Base-by-base conservation (phyloP, 2,329 filamentous ascomycete species). In the Penicillium brevicompactum region DNA sequence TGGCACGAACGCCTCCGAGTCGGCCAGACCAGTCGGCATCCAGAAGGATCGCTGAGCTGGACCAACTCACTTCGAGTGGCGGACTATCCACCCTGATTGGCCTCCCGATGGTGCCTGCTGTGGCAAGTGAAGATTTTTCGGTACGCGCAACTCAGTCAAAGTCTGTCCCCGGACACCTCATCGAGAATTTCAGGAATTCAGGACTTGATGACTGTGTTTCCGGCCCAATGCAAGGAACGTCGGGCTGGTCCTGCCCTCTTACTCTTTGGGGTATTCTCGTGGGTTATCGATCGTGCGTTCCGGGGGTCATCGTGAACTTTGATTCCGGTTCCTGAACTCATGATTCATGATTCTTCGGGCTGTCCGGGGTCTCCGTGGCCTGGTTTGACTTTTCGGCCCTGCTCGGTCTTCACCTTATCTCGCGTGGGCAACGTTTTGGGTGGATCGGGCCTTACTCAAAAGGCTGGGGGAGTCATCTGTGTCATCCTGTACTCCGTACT, bases 11-110 rank as follows among this genome's bases (percentile, higher is more conserved):
- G 34, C 34, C 34, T 37, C 34, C n/a, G 34, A 37, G 6, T n/a
- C 34, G 34, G 34, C 34, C 40, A 48, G 44, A 46, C 44, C 44
- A 46, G 21, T 46, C 44, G 44, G 44, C 44, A 22, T 46, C 27
- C 44, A 46, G 44, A 46, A 46, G 21, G 34, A 13, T 37, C 34
- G 14, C 34, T 37, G 34, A 37, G 13, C 34, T 37, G 5, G 34
- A 13, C 34, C 34, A 37, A 13, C 6, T 37, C 34, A 37, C 6
- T n/a, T 7, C n/a, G 34, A 13, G 34, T 37, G n/a, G 34, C 34
- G 13, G 13, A 37, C 34, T 16, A 7, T 13, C 34, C 11, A n/a
- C 34, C 34, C 34, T 37, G 13, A 37, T 37, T 37, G 34, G 34
- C 34, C 34, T n/a, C 5, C 10, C 31, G 4, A 10, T 37, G 24